Evolutionary conservation across 2,329 filamentous ascomycete genomes (phyloP).

Genomic region (Diplodia seriata): DNA sequence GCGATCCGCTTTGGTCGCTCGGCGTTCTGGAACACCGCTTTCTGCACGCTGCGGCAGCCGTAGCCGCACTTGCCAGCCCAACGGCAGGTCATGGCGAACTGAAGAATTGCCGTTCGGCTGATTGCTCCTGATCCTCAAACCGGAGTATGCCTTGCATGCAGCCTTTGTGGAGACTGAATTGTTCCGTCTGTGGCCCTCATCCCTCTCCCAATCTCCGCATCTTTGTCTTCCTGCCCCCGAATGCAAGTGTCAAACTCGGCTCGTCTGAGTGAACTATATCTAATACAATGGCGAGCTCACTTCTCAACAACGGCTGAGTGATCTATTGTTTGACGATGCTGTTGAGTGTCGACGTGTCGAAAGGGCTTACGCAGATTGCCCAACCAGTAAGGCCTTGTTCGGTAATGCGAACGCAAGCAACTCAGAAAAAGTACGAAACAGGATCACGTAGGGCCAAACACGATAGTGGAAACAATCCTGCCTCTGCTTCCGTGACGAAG

Average conservation of each 20-base stretch:
- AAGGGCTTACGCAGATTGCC: neutral
- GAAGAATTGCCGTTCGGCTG: slow-evolving; percentile 13
- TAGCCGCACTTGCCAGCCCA: slow-evolving; percentile 12
- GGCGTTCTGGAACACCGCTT: slow-evolving; percentile 1
- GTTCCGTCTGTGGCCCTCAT: neutral
- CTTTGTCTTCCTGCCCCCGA: neutral
- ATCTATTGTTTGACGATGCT: neutral
- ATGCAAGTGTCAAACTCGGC: slow-evolving; percentile 5
- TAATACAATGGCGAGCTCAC: slow-evolving; percentile 5
- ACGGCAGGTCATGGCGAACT: slow-evolving; percentile 14
- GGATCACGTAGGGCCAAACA: neutral
- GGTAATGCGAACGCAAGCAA: neutral
- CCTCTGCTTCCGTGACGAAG: neutral
- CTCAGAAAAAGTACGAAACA: neutral
- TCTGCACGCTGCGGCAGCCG: neutral
- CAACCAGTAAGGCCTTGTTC: neutral
- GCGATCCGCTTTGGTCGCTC: neutral
- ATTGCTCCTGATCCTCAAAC: neutral
- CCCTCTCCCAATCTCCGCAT: slow-evolving; percentile 13
- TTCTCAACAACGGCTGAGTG: slow-evolving; percentile 1
- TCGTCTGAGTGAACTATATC: slow-evolving; percentile 12
- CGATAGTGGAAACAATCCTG: neutral
- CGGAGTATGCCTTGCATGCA: slow-evolving; percentile 2
- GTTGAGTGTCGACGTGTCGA: neutral
- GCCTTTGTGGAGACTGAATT: neutral